Percentiles rank a stretch among this genome's conserved stretches.
These are phyloP conservation scores for Coniella vitis DNA, from an alignment of 2,329 filamentous ascomycete species.

Conservation along the genomic window DNA sequence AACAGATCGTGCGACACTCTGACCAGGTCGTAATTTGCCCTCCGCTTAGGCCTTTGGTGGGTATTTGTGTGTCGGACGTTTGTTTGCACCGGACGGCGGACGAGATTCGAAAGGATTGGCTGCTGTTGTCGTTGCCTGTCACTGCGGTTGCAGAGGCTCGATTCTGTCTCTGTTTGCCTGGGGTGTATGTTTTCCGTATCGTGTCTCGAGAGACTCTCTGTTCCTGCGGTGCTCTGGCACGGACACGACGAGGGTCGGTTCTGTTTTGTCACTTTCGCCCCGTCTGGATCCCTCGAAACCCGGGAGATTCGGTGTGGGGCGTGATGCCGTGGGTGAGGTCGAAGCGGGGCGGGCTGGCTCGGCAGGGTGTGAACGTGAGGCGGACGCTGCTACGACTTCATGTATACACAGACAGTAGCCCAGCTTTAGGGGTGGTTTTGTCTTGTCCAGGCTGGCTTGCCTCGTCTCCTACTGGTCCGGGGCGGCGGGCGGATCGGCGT, in stretches of 20 bases:
- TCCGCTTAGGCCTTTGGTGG: not conserved
- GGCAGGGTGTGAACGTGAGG: not conserved
- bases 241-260: not conserved
- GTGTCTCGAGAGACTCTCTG: too few species aligned
- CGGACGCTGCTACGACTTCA: not conserved
- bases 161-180: not conserved
- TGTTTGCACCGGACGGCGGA: not conserved
- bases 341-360: slow-evolving; percentile 10
- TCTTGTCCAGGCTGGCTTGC: too few species aligned
- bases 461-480: not conserved
- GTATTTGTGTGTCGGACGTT: not conserved
- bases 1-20: slow-evolving; percentile 3
- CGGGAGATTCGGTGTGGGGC: slow-evolving; percentile 6
- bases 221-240: too few species aligned
- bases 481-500: too few species aligned
- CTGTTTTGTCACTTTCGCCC: not conserved
- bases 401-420: too few species aligned
- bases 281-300: not conserved
- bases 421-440: not conserved
- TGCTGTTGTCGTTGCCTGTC: not conserved
- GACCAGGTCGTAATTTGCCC: not conserved
- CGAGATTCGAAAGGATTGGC: not conserved
- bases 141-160: not conserved
- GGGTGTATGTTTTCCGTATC: not conserved
- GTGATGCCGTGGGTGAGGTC: slow-evolving; percentile 9